These are phyloP conservation scores for Leishmania lainsoni DNA, from an alignment of 208 protist genomes.

Conservation along the genomic window DNA sequence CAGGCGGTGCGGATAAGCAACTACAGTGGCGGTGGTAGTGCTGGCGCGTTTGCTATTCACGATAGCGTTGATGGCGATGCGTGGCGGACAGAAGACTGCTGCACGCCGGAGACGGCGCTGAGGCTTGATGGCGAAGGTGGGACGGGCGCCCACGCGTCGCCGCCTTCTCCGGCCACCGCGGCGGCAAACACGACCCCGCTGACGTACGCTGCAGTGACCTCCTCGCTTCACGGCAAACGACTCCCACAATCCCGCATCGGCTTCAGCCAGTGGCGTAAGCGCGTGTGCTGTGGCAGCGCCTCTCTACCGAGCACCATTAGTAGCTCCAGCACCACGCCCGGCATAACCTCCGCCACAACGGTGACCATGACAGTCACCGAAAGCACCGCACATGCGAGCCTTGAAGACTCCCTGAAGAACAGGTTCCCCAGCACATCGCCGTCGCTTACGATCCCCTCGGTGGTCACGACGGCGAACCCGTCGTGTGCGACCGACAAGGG, in stretches of 20 bases:
- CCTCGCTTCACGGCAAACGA: slow-evolving; percentile 20
- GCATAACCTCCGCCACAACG: not conserved
- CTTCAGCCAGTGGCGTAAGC: slow-evolving; percentile 27
- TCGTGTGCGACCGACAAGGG: not conserved
- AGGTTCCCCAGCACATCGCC: slow-evolving; percentile 7
- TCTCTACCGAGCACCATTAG: not conserved
- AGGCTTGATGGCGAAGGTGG: not conserved
- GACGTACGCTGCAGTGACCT: slow-evolving; percentile 26
- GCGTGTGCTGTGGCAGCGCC: slow-evolving; percentile 1
- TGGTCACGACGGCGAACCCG: not conserved
- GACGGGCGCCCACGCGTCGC: not conserved
- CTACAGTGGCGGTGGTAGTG: not conserved
- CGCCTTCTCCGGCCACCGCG: not conserved
- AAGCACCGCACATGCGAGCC: not conserved
- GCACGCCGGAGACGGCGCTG: not conserved
- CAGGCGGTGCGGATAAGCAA: not conserved
- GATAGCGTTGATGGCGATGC: not conserved
- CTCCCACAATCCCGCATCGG: slow-evolving; percentile 30
- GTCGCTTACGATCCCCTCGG: not conserved
- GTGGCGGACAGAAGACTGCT: not conserved
- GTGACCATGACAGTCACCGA: not conserved
- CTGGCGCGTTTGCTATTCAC: not conserved
- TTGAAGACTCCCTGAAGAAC: not conserved
- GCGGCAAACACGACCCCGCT: slow-evolving; percentile 2
- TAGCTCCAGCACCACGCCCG: slow-evolving; percentile 3